Conservation (phyloP, 169 alveolate genomes). For the Cytauxzoon felis region DNA sequence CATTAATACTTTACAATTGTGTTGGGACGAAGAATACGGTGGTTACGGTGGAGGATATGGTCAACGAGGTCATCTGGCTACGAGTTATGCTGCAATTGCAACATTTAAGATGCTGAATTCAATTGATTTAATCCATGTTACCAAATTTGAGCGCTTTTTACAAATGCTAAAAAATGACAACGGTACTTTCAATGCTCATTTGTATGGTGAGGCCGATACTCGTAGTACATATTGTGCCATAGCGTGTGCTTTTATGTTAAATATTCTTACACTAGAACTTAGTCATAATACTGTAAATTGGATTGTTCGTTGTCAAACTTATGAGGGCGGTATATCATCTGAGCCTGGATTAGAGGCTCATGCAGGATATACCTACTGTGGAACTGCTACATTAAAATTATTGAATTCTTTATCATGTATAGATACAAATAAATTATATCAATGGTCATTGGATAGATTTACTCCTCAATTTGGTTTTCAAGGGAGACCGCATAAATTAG, state of each 20-base stretch:
- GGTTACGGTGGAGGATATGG: slow-evolving; percentile 90
- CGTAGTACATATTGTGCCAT: slow-evolving; percentile 92
- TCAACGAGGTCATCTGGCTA: slow-evolving; percentile 86
- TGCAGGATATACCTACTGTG: slow-evolving; percentile 97
- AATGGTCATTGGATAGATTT: slow-evolving; percentile 86
- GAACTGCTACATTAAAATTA: slow-evolving; percentile 87
- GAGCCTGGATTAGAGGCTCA: slow-evolving; percentile 94
- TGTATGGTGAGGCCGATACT: slow-evolving; percentile 93
- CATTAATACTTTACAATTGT: slow-evolving; percentile 14
- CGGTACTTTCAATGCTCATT: slow-evolving; percentile 87
- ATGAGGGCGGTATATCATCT: slow-evolving; percentile 96
- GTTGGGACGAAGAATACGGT: slow-evolving; percentile 71
- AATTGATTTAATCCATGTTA: slow-evolving; percentile 81
- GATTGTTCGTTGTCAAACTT: slow-evolving; percentile 87
- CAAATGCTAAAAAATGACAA: slow-evolving; percentile 78
- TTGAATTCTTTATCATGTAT: slow-evolving; percentile 78
- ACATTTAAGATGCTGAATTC: slow-evolving; percentile 66
- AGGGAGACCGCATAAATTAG: slow-evolving; percentile 96
- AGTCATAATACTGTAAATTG: slow-evolving; percentile 83
- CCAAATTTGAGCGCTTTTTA: slow-evolving; percentile 83
- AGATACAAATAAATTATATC: slow-evolving; percentile 77
- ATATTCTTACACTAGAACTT: slow-evolving; percentile 81
- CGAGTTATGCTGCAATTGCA: slow-evolving; percentile 89
- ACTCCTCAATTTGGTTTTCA: slow-evolving; percentile 92
- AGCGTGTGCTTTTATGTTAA: slow-evolving; percentile 85